These are phyloP conservation scores for Biscogniauxia sp. DNA, from an alignment of 2,329 filamentous ascomycete species.

Conservation along the genomic window DNA sequence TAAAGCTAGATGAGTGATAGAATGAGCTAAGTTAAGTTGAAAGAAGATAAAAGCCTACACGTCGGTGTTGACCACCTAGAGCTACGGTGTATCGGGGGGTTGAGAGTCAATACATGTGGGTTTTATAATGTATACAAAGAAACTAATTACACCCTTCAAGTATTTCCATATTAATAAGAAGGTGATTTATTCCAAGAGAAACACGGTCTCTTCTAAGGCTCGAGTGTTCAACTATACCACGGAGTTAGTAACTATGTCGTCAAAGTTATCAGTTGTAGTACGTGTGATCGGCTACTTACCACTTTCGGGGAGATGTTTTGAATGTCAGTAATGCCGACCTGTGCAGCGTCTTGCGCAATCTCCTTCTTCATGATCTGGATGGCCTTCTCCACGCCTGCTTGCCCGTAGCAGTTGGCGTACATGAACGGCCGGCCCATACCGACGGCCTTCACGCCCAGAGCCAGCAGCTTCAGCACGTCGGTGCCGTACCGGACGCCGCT, in stretches of 20 bases:
- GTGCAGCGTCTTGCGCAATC: conserved; percentile 33
- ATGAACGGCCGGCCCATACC: conserved; percentile 45
- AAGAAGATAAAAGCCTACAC: too few relatives aligned
- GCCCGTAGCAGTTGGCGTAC: conserved; percentile 47
- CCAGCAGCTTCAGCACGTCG: conserved; percentile 35
- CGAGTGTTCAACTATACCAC: neutral
- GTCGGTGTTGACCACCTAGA: too few relatives aligned
- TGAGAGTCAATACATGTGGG: too few relatives aligned
- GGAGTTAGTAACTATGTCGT: neutral
- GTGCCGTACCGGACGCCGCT: conserved; percentile 35
- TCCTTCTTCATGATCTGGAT: conserved; percentile 46
- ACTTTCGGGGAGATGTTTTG: conserved; percentile 17
- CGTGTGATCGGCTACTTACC: neutral
- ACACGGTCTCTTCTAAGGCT: neutral
- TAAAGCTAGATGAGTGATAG: too few relatives aligned
- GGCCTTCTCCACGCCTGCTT: conserved; percentile 40
- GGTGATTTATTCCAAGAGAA: neutral
- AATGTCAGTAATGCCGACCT: conserved; percentile 29
- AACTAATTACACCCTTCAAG: neutral
- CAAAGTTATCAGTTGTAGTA: neutral
- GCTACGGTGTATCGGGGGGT: too few relatives aligned
- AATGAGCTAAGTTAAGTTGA: too few relatives aligned
- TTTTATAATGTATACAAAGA: neutral
- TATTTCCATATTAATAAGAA: neutral
- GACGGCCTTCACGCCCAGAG: conserved; percentile 34